A percentile compares a stretch with the other conserved stretches of the same genome.
phyloP scores from a whole-genome alignment of 1,284 basidiomycete species.

The Ceratobasidium sp. region DNA sequence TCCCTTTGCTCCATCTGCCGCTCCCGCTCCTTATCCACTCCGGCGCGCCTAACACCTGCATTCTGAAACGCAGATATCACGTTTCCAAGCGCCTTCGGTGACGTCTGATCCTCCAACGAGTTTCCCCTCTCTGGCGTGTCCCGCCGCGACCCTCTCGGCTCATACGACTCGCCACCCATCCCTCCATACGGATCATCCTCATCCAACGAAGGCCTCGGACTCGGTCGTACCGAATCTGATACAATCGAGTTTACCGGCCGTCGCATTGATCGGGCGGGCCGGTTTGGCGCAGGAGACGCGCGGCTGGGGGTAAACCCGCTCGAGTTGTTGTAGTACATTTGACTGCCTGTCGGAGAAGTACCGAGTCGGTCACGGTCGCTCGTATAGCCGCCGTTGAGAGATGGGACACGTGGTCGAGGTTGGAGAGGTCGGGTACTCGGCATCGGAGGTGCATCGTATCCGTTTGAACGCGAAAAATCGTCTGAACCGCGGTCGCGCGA shows the following conservation, averaged over 20 bases:
- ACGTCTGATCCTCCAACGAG: constrained; percentile 48
- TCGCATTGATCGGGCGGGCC: constrained; percentile 52
- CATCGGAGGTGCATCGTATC: constrained; percentile 30
- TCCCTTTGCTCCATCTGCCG: constrained; percentile 73
- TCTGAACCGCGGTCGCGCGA: constrained; percentile 44
- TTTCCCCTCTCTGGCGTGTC: constrained; percentile 20
- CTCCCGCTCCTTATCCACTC: constrained; percentile 64
- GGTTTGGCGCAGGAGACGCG: constrained; percentile 37
- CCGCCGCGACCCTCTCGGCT: constrained; percentile 51
- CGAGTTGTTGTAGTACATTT: constrained; percentile 36
- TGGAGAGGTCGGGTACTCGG: constrained; percentile 39
- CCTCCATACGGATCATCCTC: constrained; percentile 55
- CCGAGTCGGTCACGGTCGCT: constrained; percentile 38
- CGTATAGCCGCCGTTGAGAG: constrained; percentile 33
- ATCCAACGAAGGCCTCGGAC: constrained; percentile 25
- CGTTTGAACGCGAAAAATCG: constrained; percentile 40
- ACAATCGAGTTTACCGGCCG: constrained; percentile 50
- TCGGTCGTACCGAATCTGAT: constrained; percentile 9
- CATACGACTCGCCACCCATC: constrained; percentile 59
- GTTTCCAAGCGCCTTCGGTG: constrained; percentile 35
- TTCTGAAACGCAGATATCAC: constrained; percentile 72
- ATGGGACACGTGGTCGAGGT: constrained; percentile 42
- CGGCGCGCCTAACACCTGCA: constrained; percentile 55
- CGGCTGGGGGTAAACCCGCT: background rate
- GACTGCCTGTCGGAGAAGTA: constrained; percentile 23